A percentile compares a stretch with the other conserved stretches of the same genome.
phyloP scores from a whole-genome alignment of 371 early-diverging fungal species.

The Apophysomyces ossiformis region DNA sequence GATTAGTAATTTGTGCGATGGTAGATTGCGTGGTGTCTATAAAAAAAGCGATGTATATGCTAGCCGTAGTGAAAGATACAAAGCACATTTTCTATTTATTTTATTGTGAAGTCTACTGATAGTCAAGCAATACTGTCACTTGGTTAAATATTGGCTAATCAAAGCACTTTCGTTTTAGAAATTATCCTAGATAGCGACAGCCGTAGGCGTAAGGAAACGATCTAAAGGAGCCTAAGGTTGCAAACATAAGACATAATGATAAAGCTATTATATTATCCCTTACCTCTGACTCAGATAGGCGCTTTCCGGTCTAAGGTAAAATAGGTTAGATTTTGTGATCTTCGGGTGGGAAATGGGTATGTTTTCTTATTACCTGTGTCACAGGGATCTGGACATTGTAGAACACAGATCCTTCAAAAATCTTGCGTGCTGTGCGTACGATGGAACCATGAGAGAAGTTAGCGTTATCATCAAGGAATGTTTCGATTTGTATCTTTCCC shows the following conservation, averaged over 20 bases:
- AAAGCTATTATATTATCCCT: background rate
- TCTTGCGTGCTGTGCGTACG: slow-evolving; percentile 3
- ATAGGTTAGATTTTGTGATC: background rate
- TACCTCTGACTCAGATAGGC: background rate
- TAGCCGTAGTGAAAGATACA: too few species aligned
- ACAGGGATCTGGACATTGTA: background rate
- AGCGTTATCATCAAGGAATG: background rate
- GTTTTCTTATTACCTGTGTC: background rate
- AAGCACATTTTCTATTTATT: too few species aligned
- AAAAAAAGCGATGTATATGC: too few species aligned
- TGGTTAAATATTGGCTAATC: too few species aligned
- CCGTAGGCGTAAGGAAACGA: background rate
- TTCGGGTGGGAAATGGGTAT: background rate
- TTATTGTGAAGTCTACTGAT: too few species aligned
- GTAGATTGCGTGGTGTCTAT: too few species aligned
- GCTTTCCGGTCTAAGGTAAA: background rate
- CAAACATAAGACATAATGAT: background rate
- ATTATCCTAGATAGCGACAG: background rate
- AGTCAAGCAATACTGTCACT: too few species aligned
- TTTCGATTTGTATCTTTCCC: background rate
- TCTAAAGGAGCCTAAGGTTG: background rate
- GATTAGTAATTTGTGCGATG: too few species aligned
- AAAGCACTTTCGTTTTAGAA: too few species aligned
- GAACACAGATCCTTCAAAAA: slow-evolving; percentile 1
- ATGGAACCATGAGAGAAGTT: slow-evolving; percentile 1